Evolutionary conservation across 108 stramenopile species (phyloP).

Genomic region (Fragilaria crotonensis): DNA sequence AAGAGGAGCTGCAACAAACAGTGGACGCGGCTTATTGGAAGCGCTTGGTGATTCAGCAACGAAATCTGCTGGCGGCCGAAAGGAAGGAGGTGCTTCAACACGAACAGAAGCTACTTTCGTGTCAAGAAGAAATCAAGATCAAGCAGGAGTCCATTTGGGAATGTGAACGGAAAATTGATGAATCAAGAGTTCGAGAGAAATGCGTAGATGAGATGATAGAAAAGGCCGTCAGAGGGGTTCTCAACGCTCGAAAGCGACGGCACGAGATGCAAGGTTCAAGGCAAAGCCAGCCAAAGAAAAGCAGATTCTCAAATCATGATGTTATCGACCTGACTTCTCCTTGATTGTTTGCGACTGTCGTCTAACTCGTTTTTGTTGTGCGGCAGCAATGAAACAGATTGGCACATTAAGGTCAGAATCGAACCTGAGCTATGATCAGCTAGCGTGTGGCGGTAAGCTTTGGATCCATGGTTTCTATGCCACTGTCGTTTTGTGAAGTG

Average conservation of each 20-base stretch:
- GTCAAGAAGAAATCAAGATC: neutral
- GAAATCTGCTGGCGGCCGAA: conserved; percentile 2
- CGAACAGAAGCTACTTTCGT: neutral
- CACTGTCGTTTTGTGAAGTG: too few relatives aligned
- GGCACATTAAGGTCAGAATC: too few relatives aligned
- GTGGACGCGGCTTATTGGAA: conserved; percentile 4
- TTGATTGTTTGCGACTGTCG: neutral
- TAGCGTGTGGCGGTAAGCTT: too few relatives aligned
- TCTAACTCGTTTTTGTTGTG: neutral
- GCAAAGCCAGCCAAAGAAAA: too few relatives aligned
- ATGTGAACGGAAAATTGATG: neutral
- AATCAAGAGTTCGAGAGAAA: neutral
- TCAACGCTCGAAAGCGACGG: neutral
- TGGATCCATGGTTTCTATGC: too few relatives aligned
- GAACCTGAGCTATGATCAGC: too few relatives aligned
- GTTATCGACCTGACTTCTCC: neutral
- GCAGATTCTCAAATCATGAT: neutral
- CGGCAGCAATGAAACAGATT: too few relatives aligned
- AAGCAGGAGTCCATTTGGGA: neutral
- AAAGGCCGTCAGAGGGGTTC: neutral
- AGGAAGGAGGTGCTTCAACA: neutral
- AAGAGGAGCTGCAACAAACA: conserved; percentile 5
- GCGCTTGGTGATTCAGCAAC: neutral
- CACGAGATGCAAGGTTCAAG: neutral
- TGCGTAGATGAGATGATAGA: neutral